phyloP scores from a whole-genome alignment of 2,329 filamentous ascomycete genomes.

The Hypoxylon sp. region DNA sequence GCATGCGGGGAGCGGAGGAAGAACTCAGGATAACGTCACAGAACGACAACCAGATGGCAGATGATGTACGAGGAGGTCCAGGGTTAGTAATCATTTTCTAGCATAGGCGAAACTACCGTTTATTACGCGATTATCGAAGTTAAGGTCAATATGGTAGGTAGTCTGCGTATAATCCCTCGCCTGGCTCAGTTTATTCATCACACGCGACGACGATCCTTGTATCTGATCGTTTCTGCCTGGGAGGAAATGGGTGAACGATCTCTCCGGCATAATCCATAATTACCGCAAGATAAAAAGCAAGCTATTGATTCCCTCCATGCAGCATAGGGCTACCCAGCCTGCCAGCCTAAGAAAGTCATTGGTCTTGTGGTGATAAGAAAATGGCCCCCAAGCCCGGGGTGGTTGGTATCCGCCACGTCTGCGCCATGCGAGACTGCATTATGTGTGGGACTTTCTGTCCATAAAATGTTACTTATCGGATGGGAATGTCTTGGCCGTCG shows the following conservation, averaged over 20 bases:
- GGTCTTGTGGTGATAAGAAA: conserved; percentile 6
- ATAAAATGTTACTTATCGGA: conserved; percentile 10
- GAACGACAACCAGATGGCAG: conserved; percentile 3
- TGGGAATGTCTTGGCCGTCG: conserved; percentile 6
- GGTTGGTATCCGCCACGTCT: conserved; percentile 3
- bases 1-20: conserved; percentile 9
- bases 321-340: not conserved
- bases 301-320: not conserved
- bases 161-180: conserved; percentile 2
- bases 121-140: conserved; percentile 12
- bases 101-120: not conserved
- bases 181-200: not conserved
- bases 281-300: conserved; percentile 13
- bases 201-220: conserved; percentile 2
- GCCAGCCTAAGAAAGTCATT: conserved; percentile 1
- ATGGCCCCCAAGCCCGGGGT: not conserved
- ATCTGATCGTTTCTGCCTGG: not conserved
- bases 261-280: conserved; percentile 14
- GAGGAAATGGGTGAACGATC: not conserved
- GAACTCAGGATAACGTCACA: conserved; percentile 9
- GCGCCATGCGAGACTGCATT: conserved; percentile 3
- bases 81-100: conserved; percentile 5
- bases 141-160: not conserved
- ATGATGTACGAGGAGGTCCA: not conserved
- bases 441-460: conserved; percentile 3